phyloP scores from a whole-genome alignment of 805 yeast species.

The Wickerhamomyces mucosus region DNA sequence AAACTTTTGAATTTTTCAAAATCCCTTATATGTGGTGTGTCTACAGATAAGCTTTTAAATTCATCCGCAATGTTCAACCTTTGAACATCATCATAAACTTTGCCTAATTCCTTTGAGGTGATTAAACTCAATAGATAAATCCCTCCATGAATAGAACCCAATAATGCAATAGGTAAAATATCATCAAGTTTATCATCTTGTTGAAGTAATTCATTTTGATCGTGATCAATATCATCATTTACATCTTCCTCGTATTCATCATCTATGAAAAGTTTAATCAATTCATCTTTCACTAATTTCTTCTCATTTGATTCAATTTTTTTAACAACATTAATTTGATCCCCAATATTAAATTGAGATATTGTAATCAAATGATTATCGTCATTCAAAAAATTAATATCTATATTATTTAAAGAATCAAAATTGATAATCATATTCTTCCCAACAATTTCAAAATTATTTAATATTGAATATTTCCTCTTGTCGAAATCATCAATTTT shows the following conservation, averaged over 20 bases:
- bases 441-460: too few species aligned
- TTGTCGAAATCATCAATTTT: constrained; percentile 3
- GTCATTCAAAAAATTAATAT: constrained; percentile 2
- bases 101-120: constrained; percentile 1
- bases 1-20: too few species aligned
- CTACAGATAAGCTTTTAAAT: constrained; percentile 5
- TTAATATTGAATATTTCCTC: too few species aligned
- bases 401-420: constrained; percentile 13
- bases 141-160: constrained; percentile 20
- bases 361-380: constrained; percentile 2
- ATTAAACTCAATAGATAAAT: constrained; percentile 15
- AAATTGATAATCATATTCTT: constrained; percentile 4
- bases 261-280: neutral
- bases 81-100: constrained; percentile 3
- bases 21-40: too few species aligned
- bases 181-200: too few species aligned
- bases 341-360: constrained; percentile 14
- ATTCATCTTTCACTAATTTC: neutral
- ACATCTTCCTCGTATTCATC: constrained; percentile 1
- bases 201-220: too few species aligned
- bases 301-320: constrained; percentile 1
- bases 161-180: constrained; percentile 13
- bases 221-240: neutral
- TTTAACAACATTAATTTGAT: constrained; percentile 17
- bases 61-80: constrained; percentile 1